Conservation (phyloP, 306 rosid species). For the Vigna unguiculata region DNA sequence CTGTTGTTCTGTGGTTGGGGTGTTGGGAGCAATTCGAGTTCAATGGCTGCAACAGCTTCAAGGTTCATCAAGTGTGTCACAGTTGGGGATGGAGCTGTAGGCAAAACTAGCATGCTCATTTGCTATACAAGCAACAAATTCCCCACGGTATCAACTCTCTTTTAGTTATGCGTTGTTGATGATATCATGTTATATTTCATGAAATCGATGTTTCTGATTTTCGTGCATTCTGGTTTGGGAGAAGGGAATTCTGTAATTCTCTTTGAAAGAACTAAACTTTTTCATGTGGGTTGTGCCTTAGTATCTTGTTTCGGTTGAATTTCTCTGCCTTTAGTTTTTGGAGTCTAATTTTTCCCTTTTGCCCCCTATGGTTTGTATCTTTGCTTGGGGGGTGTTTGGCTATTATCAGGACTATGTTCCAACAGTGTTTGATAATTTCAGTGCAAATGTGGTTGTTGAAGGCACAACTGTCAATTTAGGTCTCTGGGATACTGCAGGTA, state of each 20-base stretch:
- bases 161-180: constrained; percentile 32
- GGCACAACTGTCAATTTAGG: constrained; percentile 88
- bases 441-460: constrained; percentile 94
- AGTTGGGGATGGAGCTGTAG: constrained; percentile 94
- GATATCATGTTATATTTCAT: constrained; percentile 35
- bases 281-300: constrained; percentile 27
- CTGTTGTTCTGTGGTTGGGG: constrained; percentile 30
- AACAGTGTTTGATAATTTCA: constrained; percentile 93
- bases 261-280: not conserved
- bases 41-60: constrained; percentile 76
- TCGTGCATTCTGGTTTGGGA: not conserved
- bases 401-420: constrained; percentile 83
- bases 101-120: constrained; percentile 94
- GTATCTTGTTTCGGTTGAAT: constrained; percentile 6
- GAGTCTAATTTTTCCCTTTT: constrained; percentile 25
- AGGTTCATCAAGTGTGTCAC: constrained; percentile 94
- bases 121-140: constrained; percentile 93
- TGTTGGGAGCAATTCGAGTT: constrained; percentile 47
- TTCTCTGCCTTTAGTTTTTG: constrained; percentile 22
- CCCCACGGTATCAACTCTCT: constrained; percentile 70
- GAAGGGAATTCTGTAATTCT: constrained; percentile 8
- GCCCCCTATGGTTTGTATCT: not conserved
- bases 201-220: not conserved
- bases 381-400: not conserved
- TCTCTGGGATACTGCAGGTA: constrained; percentile 98